Evolutionary conservation across 2,329 filamentous ascomycete species (phyloP), one percentile per base, ranked within the genome.

Genomic region (Alternaria sp.): DNA sequence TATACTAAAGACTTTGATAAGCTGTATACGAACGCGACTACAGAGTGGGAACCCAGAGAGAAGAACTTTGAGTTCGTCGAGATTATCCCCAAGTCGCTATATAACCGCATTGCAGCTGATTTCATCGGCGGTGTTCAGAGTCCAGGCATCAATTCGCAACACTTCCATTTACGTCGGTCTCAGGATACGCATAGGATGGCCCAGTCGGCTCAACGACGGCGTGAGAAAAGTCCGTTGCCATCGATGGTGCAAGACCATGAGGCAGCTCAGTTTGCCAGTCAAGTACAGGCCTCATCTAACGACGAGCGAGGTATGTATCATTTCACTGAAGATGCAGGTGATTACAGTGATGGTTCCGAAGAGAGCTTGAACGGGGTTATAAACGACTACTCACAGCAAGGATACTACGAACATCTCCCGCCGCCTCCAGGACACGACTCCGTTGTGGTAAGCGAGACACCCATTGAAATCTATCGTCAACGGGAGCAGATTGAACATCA

Each of bases 11-110:
- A 83, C 18, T 82, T 86, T 56, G 78, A 85, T 30, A 79, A 78
- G 1, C 72, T 86, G 3, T 88, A 88, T 64, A 53, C 80, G 57
- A 78, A 81, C 40, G 80, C 84, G 0, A 81, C 84, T 57, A 70
- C 74, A 34, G 78, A 82, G 55, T 89, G 86, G 86, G 72, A 74
- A 55, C 85, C 84, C n/a, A 77, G 78, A 4, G 57, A 59, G 20
- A 72, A 68, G 28, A 57, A 68, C 10, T 62, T 66, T 9, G 68
- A 64, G 27, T 63, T 78, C 7, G 65, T 80, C 12, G 78, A 79
- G 54, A 63, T 66, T 3, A 68, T 74, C 14, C 59, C 41, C 38
- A 57, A 30, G 45, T 28, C 41, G 8, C 5, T 34, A 7, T 46
- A 34, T 18, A 30, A 57, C 43, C 38, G 52, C 20, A 36, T 25